Conservation (phyloP, 192 early-diverging fungal genomes). For the Backusella westeae region DNA sequence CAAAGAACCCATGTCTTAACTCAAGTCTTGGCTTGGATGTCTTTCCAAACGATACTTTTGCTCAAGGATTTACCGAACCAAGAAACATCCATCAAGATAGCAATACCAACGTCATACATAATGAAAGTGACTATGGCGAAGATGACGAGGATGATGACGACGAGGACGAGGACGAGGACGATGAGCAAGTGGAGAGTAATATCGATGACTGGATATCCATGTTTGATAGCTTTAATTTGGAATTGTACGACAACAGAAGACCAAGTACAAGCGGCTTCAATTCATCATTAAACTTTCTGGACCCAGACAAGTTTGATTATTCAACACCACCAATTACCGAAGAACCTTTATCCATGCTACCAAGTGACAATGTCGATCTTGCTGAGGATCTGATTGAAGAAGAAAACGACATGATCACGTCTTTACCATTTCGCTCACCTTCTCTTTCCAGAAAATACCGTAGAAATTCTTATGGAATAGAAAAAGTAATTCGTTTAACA, state of each 20-base stretch:
- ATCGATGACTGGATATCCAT: background rate
- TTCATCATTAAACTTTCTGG: background rate
- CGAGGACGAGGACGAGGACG: slow-evolving; percentile 34
- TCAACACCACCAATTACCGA: background rate
- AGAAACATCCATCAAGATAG: background rate
- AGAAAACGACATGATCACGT: background rate
- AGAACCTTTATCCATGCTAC: background rate
- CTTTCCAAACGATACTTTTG: background rate
- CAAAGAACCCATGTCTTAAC: background rate
- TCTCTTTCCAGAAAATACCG: background rate
- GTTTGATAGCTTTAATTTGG: background rate
- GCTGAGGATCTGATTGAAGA: slow-evolving; percentile 18
- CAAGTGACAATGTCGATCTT: slow-evolving; percentile 15
- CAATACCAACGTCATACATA: background rate
- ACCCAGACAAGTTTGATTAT: background rate
- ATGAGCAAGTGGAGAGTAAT: slow-evolving; percentile 12
- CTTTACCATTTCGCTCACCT: background rate
- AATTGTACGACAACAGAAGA: background rate
- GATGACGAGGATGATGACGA: slow-evolving; percentile 31
- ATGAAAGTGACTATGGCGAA: slow-evolving; percentile 5
- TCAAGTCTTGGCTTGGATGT: background rate
- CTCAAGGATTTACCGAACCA: background rate
- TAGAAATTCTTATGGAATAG: slow-evolving; percentile 23
- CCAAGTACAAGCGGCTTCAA: background rate
- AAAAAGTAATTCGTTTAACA: slow-evolving; percentile 62